Evolutionary conservation across 495 filamentous ascomycete genomes (phyloP), one percentile per base, ranked within the genome.

Genomic region (Tuber umbilicatum): DNA sequence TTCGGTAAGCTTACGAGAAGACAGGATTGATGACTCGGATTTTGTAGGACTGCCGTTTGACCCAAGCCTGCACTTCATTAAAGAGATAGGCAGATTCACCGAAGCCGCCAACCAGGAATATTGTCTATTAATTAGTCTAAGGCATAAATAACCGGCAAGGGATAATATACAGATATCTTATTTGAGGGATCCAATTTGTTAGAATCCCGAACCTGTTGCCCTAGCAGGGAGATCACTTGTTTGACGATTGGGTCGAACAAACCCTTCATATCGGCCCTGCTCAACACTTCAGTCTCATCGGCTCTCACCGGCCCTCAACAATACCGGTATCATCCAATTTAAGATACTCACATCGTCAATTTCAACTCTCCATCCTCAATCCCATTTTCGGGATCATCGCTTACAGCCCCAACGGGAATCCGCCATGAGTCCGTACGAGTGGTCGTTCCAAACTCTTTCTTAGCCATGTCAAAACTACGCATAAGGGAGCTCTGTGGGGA

Each of bases 31-130:
- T 79, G 68, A 75, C 69, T 43, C 60, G 64, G 70, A 67, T 27
- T 6, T 60, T 50, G 27, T 60, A 70, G 21, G 55, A 42, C 41
- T 67, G 75, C n/a, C 60, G 45, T 68, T 60, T 69, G 70, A 55
- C 71, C 83, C 83, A 84, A 37, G 76, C 76, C 38, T 70, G 69
- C 14, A 84, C 37, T 45, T 68, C 77, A 17, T 72, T 37, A 38
- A 68, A 60, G 2, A 84, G 74, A 70, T 82, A 84, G 23, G 47
- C 41, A 2, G 78, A 83, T 50, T 81, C 82, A 5, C 82, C 83
- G 41, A 84, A 83, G 2, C 83, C 82, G 2, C 83, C 83, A 45
- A 84, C 81, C 17, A 84, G 60, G 68, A 84, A 73, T 17, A 84
- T 79, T 70, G 69, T 76, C 82, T 83, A 41, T 68, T n/a, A 31